These are phyloP conservation scores for Sorghum bicolor DNA, from an alignment of 176 grass and related monocot genomes.

Conservation along the genomic window DNA sequence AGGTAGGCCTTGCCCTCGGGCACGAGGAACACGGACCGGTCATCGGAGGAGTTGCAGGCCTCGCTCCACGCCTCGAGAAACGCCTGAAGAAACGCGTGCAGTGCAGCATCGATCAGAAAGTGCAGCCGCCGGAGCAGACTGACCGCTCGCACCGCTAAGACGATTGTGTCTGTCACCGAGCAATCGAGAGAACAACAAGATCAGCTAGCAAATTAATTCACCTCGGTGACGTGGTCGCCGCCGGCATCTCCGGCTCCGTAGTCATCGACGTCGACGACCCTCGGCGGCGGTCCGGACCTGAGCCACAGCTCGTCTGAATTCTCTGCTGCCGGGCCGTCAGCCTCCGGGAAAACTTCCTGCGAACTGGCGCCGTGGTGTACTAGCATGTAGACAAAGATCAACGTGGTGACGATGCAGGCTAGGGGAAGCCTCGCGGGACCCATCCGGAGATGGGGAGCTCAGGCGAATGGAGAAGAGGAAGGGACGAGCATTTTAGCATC, in stretches of 20 bases:
- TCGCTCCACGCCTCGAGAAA: constrained; percentile 62
- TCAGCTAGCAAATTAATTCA: not conserved
- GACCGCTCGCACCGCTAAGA: not conserved
- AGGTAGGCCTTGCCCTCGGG: constrained; percentile 46
- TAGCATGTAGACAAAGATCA: not conserved
- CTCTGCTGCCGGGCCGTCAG: constrained; percentile 10
- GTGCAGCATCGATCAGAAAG: not conserved
- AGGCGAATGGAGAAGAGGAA: constrained; percentile 24
- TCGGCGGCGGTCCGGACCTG: constrained; percentile 6
- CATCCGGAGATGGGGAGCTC: not conserved
- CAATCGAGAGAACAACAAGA: not conserved
- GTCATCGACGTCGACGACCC: constrained; percentile 50
- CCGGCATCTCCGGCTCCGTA: constrained; percentile 31
- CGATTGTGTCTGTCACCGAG: no score
- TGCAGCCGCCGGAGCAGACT: not conserved
- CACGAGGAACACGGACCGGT: constrained; percentile 30
- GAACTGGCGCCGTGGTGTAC: not conserved
- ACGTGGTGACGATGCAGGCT: constrained; percentile 14
- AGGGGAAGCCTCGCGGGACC: constrained; percentile 27
- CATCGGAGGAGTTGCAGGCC: constrained; percentile 51
- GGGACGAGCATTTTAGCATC: not conserved
- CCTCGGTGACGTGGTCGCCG: constrained; percentile 43
- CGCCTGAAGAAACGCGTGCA: constrained; percentile 34
- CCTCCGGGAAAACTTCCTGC: constrained; percentile 16
- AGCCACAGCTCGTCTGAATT: constrained; percentile 15